Base-by-base conservation (phyloP, 148 eudicot species). In the Talinum fruticosum region DNA sequence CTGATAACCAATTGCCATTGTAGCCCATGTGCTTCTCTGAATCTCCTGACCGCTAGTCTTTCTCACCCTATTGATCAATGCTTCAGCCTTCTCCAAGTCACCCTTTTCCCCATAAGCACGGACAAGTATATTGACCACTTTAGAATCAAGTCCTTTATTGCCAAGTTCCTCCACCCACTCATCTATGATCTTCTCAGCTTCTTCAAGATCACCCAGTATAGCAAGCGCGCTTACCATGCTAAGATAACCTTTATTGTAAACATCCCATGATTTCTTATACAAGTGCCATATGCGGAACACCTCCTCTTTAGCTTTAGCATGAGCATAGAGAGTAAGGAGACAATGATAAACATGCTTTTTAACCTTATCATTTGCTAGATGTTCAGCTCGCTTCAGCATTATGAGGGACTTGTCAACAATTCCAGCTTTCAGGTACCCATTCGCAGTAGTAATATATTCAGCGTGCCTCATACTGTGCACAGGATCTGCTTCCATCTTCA, bases 401-500 rank as follows among this genome's bases (percentile, higher is more conserved):
- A 54, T 75, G 14, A 84, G 35, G 66, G 83, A 74, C 49, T 82
- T 82, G 35, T 82, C 83, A 2, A 64, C 45, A 30, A 73, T 14
- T 21, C 81, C 83, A 61, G 79, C 85, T 47, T 76, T 82, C 71
- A 78, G 71, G 62, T 86, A 86, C 33, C 85, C 87, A 28, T 84
- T 84, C 8, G 89, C 85, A 71, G 77, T 78, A 28, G 73, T 66
- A 36, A 76, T 28, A 74, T 79, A 86, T 21, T 78, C 77, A 71
- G 68, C 51, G 85, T 85, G 82, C 26, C 77, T 76, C 71, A 64
- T 71, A 3, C 23, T 35, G 19, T 53, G 71, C 34, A 23, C 18
- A 36, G 83, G 81, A 78, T 79, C 84, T 30, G 81, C 81, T 84
- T 86, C 88, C 83, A 86, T 83, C 69, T 76, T 81, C 77, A 36